Evolutionary conservation across 805 yeast genomes (phyloP).

Genomic region (Saccharomycopsis malanga): DNA sequence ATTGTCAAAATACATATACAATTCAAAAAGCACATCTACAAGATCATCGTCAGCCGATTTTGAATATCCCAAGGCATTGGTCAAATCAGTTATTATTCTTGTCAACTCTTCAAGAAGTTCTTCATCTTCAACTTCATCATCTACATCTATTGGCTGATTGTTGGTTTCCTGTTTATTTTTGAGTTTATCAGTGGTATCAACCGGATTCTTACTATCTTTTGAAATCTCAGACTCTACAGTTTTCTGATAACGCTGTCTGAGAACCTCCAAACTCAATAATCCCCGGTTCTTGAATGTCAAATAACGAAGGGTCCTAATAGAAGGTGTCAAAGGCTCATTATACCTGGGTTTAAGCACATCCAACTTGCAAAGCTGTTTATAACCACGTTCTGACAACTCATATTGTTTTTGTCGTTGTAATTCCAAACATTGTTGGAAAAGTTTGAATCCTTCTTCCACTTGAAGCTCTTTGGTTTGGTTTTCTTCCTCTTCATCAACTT

Average conservation of each 20-base stretch:
- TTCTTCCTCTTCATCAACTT: constrained; percentile 34
- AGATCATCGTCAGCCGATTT: constrained; percentile 54
- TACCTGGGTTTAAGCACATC: constrained; percentile 51
- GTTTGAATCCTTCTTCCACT: constrained; percentile 73
- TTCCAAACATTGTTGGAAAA: constrained; percentile 63
- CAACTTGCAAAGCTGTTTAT: constrained; percentile 56
- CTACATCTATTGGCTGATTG: background rate
- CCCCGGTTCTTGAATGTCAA: constrained; percentile 80
- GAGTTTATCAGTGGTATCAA: background rate
- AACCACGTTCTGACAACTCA: constrained; percentile 44
- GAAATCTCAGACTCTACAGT: background rate
- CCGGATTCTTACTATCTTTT: background rate
- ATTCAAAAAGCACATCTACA: constrained; percentile 41
- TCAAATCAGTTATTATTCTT: constrained; percentile 46
- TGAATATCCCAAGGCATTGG: constrained; percentile 56
- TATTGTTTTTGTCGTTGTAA: constrained; percentile 47
- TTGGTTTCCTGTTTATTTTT: background rate
- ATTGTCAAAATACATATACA: constrained; percentile 44
- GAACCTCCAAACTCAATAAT: constrained; percentile 46
- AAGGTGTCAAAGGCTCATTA: constrained; percentile 44
- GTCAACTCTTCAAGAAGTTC: constrained; percentile 29
- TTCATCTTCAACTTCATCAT: constrained; percentile 21
- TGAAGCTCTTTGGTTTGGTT: constrained; percentile 90
- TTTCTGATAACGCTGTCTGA: constrained; percentile 24
- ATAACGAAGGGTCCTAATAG: constrained; percentile 66